Conservation (phyloP, 2,329 filamentous ascomycete species). For the Penicillium sp. region DNA sequence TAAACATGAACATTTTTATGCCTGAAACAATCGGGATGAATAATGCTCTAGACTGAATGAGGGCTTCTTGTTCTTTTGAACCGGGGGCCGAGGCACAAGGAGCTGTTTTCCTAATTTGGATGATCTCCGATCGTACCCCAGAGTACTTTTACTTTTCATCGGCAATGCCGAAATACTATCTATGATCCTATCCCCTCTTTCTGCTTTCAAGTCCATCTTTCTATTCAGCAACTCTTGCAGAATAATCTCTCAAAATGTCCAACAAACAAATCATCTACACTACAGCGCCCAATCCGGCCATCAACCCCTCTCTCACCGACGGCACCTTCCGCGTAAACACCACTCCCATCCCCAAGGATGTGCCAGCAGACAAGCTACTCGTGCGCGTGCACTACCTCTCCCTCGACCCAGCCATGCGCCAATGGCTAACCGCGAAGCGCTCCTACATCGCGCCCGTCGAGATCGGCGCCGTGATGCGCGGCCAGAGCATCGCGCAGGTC, state of each 20-base stretch:
- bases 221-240: background rate
- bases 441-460: conserved; percentile 67
- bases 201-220: background rate
- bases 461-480: conserved; percentile 66
- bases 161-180: no score
- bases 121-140: conserved; percentile 17
- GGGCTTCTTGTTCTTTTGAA: background rate
- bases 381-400: conserved; percentile 60
- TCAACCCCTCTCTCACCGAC: conserved; percentile 34
- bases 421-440: conserved; percentile 59
- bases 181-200: background rate
- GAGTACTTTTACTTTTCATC: background rate
- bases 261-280: conserved; percentile 40
- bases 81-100: conserved; percentile 23
- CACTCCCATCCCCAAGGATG: conserved; percentile 26
- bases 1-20: background rate
- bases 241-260: conserved; percentile 20
- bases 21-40: background rate
- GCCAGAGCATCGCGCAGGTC: conserved; percentile 57
- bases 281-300: conserved; percentile 33
- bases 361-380: conserved; percentile 57
- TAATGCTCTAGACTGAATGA: background rate
- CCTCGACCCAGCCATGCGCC: conserved; percentile 72
- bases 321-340: conserved; percentile 38
- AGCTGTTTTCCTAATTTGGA: conserved; percentile 28